These are phyloP conservation scores for Aspergillus proliferans DNA, from an alignment of 2,329 filamentous ascomycete genomes.

Conservation along the genomic window DNA sequence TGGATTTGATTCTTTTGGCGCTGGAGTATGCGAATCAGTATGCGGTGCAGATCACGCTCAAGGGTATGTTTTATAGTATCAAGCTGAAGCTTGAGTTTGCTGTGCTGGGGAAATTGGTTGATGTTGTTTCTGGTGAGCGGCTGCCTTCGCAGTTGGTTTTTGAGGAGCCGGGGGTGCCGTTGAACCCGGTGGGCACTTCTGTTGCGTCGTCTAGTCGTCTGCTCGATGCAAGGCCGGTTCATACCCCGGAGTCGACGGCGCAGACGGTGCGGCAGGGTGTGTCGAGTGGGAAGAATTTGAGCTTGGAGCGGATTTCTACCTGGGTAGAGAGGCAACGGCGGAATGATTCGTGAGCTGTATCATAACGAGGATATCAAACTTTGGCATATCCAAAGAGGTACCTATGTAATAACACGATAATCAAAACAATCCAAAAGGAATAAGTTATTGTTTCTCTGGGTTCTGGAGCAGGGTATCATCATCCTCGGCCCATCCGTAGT, in stretches of 20 bases:
- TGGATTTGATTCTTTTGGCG: slow-evolving; percentile 41
- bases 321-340: slow-evolving; percentile 11
- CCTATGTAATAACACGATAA: background rate
- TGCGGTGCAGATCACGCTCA: slow-evolving; percentile 35
- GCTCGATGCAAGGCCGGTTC: background rate
- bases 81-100: slow-evolving; percentile 52
- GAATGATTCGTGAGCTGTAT: background rate
- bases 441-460: background rate
- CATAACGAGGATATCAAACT: background rate
- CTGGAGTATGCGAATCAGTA: slow-evolving; percentile 37
- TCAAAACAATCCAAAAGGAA: background rate
- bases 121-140: slow-evolving; percentile 27
- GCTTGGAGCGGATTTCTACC: slow-evolving; percentile 17
- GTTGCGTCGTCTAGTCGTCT: background rate
- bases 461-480: slow-evolving; percentile 9
- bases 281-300: slow-evolving; percentile 13
- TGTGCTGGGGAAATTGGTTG: slow-evolving; percentile 45
- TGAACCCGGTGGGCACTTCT: background rate
- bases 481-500: slow-evolving; percentile 24
- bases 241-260: background rate
- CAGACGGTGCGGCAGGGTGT: slow-evolving; percentile 6
- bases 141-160: slow-evolving; percentile 7
- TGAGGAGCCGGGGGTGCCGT: background rate
- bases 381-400: background rate
- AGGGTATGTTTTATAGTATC: slow-evolving; percentile 34